A percentile compares a stretch with the other conserved stretches of the same genome.
These are phyloP conservation scores for Puya raimondii DNA, from an alignment of 176 grass and related monocot species.

Conservation along the genomic window DNA sequence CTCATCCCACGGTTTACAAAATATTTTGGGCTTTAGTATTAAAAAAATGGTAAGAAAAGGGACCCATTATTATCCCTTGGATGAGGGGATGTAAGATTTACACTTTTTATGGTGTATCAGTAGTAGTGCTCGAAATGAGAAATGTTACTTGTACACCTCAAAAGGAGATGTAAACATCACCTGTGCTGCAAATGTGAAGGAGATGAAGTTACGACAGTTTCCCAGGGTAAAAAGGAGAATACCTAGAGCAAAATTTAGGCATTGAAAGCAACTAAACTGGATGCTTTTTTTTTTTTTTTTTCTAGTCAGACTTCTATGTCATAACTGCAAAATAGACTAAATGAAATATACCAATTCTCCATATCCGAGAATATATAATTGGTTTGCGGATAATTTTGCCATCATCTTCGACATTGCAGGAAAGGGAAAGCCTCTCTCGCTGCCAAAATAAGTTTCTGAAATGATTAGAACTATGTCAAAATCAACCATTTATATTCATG, in stretches of 20 bases:
- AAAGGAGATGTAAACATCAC: too few species aligned
- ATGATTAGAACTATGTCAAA: conserved; percentile 6
- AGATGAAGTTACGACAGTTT: conserved; percentile 96
- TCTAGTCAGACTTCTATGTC: not conserved
- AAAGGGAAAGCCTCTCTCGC: conserved; percentile 70
- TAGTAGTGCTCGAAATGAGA: too few species aligned
- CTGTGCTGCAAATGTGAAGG: conserved; percentile 94
- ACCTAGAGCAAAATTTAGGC: conserved; percentile 44
- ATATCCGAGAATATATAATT: conserved; percentile 90
- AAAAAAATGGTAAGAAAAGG: too few species aligned
- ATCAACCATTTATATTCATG: not conserved
- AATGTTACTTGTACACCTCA: too few species aligned
- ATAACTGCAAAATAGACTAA: conserved; percentile 1
- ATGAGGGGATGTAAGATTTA: too few species aligned
- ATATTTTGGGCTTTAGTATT: too few species aligned
- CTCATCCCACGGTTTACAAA: too few species aligned
- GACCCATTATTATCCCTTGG: too few species aligned
- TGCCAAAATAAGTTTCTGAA: conserved; percentile 29
- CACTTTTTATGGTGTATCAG: too few species aligned
- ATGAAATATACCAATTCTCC: conserved; percentile 75
- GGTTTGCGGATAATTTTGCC: conserved; percentile 62
- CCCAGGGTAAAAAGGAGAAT: conserved; percentile 85
- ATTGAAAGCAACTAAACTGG: conserved; percentile 23
- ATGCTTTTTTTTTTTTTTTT: conserved; percentile 2
- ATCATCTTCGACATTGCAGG: conserved; percentile 52